phyloP scores from a whole-genome alignment of 192 early-diverging fungal species.

The Piromyces finnis region DNA sequence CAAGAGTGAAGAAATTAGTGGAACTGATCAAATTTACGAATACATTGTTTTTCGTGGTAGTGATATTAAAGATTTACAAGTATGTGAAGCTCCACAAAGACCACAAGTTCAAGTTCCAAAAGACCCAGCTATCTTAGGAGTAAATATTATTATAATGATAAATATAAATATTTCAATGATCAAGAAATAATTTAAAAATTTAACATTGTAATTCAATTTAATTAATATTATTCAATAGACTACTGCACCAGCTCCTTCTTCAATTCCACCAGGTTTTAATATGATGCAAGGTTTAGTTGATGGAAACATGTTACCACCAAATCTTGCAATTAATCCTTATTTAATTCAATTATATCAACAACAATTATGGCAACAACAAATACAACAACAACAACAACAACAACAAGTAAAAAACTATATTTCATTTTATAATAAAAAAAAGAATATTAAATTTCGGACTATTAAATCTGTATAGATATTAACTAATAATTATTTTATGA shows the following conservation, averaged over 20 bases:
- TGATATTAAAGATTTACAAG: slow-evolving; percentile 75
- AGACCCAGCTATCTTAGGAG: slow-evolving; percentile 62
- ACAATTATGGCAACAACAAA: background rate
- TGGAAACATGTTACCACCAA: slow-evolving; percentile 14
- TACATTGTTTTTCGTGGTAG: slow-evolving; percentile 86
- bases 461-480: too few relatives aligned
- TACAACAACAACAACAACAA: slow-evolving; percentile 14
- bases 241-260: slow-evolving; percentile 6
- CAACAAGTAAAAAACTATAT: too few relatives aligned
- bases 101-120: slow-evolving; percentile 42
- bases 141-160: slow-evolving; percentile 2
- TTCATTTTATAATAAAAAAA: too few relatives aligned
- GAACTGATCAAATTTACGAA: slow-evolving; percentile 68
- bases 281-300: slow-evolving; percentile 5
- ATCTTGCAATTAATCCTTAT: slow-evolving; percentile 1
- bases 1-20: slow-evolving; percentile 68
- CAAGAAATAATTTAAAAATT: too few relatives aligned
- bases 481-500: too few relatives aligned
- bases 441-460: too few relatives aligned
- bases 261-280: background rate
- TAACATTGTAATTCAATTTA: too few relatives aligned
- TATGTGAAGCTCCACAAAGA: slow-evolving; percentile 28
- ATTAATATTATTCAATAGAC: background rate
- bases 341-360: slow-evolving; percentile 1
- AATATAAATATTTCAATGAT: too few relatives aligned